These are phyloP conservation scores for Backusella luteola DNA, from an alignment of 192 early-diverging fungal species.

Conservation along the genomic window DNA sequence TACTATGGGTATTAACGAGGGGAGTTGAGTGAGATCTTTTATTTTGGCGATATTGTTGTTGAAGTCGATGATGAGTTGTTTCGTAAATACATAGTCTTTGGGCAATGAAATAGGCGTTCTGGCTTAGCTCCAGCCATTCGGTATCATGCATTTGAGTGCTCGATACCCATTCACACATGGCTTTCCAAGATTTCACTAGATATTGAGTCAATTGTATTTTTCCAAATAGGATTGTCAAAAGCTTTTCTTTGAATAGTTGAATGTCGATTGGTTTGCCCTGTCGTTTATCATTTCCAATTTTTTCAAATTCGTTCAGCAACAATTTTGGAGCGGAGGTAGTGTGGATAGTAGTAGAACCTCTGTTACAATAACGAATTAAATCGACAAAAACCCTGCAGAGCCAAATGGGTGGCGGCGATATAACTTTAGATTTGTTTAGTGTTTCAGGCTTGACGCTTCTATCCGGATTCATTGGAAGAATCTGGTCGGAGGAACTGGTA, in stretches of 20 bases:
- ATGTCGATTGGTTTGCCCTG: neutral
- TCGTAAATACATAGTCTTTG: neutral
- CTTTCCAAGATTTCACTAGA: neutral
- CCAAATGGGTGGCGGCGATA: neutral
- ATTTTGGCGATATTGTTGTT: neutral
- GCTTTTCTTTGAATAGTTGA: neutral
- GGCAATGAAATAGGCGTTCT: neutral
- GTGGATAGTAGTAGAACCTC: neutral
- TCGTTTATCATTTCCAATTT: neutral
- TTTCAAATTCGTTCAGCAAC: neutral
- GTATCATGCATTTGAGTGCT: neutral
- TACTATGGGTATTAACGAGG: neutral
- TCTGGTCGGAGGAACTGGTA: neutral
- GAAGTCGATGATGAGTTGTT: neutral
- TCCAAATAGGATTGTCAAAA: neutral
- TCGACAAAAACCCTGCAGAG: neutral
- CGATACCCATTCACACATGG: neutral
- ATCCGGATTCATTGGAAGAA: neutral
- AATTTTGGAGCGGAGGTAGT: neutral
- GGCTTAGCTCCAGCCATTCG: neutral
- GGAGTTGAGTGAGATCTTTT: neutral
- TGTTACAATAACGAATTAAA: neutral
- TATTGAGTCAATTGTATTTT: neutral
- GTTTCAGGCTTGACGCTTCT: neutral
- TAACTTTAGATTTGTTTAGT: neutral